phyloP scores from a whole-genome alignment of 805 yeast species.

The Ogataea kodamae region DNA sequence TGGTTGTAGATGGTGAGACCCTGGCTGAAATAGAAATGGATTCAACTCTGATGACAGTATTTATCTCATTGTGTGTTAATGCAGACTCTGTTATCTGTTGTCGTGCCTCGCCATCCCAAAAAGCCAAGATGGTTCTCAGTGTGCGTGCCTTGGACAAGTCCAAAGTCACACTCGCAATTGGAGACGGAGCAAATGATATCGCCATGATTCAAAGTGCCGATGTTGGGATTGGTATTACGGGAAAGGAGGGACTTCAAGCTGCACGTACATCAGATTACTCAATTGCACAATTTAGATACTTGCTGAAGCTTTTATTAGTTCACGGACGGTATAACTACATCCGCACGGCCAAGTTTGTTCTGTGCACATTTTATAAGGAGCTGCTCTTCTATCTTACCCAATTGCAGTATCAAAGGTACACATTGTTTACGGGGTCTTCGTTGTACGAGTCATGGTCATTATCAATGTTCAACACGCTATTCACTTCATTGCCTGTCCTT shows the following conservation, averaged over 20 bases:
- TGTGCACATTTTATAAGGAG: slow-evolving; percentile 94
- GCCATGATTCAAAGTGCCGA: slow-evolving; percentile 99
- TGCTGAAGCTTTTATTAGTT: slow-evolving; percentile 78
- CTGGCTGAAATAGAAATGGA: slow-evolving; percentile 70
- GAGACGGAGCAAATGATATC: slow-evolving; percentile 98
- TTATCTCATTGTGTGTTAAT: slow-evolving; percentile 79
- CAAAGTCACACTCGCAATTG: slow-evolving; percentile 89
- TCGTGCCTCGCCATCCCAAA: slow-evolving; percentile 96
- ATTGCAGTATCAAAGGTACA: slow-evolving; percentile 77
- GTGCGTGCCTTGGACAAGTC: slow-evolving; percentile 67
- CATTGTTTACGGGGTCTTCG: slow-evolving; percentile 90
- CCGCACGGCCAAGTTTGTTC: slow-evolving; percentile 85
- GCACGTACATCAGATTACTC: slow-evolving; percentile 94
- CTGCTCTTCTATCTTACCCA: slow-evolving; percentile 86
- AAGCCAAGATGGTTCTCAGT: slow-evolving; percentile 80
- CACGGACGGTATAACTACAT: slow-evolving; percentile 96
- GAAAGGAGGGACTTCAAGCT: slow-evolving; percentile 95
- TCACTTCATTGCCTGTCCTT: slow-evolving; percentile 87
- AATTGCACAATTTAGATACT: slow-evolving; percentile 87
- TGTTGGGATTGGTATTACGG: slow-evolving; percentile 96
- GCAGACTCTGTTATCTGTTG: slow-evolving; percentile 93
- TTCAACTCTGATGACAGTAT: slow-evolving; percentile 64
- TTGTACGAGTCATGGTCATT: slow-evolving; percentile 94
- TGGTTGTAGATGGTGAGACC: slow-evolving; percentile 93
- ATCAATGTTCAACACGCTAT: slow-evolving; percentile 94